A percentile compares a stretch with the other conserved stretches of the same genome.
Evolutionary conservation across 2,329 filamentous ascomycete species (phyloP).

Genomic region (Sclerotinia borealis): DNA sequence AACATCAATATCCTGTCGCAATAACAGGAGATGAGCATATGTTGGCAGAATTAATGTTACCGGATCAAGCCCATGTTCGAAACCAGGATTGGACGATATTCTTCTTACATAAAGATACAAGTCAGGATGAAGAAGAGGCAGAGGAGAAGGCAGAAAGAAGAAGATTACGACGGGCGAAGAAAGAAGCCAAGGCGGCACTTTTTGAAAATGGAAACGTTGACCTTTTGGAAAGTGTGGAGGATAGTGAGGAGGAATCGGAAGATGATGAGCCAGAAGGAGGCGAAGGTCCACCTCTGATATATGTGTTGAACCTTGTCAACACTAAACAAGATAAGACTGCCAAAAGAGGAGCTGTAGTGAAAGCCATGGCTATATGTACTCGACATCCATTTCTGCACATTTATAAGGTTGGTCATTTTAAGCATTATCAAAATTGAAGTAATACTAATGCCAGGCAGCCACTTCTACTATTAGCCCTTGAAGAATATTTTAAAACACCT

Average conservation of each 20-base stretch:
- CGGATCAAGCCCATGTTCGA: slow-evolving; percentile 89
- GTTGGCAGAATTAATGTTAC: slow-evolving; percentile 96
- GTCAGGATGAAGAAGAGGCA: slow-evolving; percentile 72
- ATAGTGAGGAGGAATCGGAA: slow-evolving; percentile 45
- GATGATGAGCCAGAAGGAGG: slow-evolving; percentile 62
- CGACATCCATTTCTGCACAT: slow-evolving; percentile 96
- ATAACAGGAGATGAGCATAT: slow-evolving; percentile 98
- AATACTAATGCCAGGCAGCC: slow-evolving; percentile 49
- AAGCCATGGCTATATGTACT: slow-evolving; percentile 98
- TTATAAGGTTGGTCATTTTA: slow-evolving; percentile 65
- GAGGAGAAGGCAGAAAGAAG: slow-evolving; percentile 54
- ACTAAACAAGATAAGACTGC: slow-evolving; percentile 93
- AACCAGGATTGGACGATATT: slow-evolving; percentile 99
- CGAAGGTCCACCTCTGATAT: slow-evolving; percentile 88
- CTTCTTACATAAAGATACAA: slow-evolving; percentile 93
- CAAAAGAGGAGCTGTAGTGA: slow-evolving; percentile 89
- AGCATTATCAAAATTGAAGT: slow-evolving; percentile 4
- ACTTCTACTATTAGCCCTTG: slow-evolving; percentile 78
- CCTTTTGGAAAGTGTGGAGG: slow-evolving; percentile 36
- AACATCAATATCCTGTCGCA: slow-evolving; percentile 90
- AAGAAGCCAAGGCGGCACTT: slow-evolving; percentile 45
- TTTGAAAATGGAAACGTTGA: slow-evolving; percentile 41
- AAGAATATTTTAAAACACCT: slow-evolving; percentile 94
- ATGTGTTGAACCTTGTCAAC: slow-evolving; percentile 95
- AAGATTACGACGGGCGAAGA: slow-evolving; percentile 45